Base-by-base conservation (phyloP, 176 grass and related monocot species). In the Oryza meridionalis region DNA sequence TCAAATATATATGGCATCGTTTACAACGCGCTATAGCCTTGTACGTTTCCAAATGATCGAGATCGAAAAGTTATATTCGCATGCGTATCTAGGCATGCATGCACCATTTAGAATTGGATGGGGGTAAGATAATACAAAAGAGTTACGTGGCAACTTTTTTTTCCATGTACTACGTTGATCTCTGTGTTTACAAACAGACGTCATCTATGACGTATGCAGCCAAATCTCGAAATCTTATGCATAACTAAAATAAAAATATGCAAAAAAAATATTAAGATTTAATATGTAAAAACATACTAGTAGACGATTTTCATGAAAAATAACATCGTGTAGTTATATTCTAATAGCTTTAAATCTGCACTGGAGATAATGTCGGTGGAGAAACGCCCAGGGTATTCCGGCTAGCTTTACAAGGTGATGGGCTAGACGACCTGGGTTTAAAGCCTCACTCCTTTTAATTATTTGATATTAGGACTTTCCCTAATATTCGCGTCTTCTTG, bases 1-100 rank as follows among this genome's bases (percentile, higher is more conserved):
- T 45, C 65, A 78, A 62, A 83, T 77, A 6, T 84, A 83, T 77
- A 6, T 84, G 27, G 4, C 63, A 22, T n/a, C 24, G 6, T 67
- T 31, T 32, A 7, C 9, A n/a, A 6, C 19, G 19, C 5, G 32
- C 68, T 81, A 38, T 81, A 38, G 29, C 47, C 8, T n/a, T 61
- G 58, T 61, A 61, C 8, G 21, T 61, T 10, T 61, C 58, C 19
- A 22, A 61, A 22, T 61, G 58, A 22, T 22, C 21, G 8, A 61
- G 58, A 61, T 58, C 51, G 17, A 58, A 58, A 58, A 21, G 51
- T 58, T 58, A 58, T 58, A 21, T 58, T 21, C 51, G 1, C 51
- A 58, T 58, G 17, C 16, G 1, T 58, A 58, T 58, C 51, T 21
- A 58, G 51, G 29, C 29, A 31, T 31, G 29, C 29, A 29, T 29